A percentile compares a stretch with the other conserved stretches of the same genome.
Conservation (phyloP, 116 monocot genomes). For the Dioscorea cayenensis region DNA sequence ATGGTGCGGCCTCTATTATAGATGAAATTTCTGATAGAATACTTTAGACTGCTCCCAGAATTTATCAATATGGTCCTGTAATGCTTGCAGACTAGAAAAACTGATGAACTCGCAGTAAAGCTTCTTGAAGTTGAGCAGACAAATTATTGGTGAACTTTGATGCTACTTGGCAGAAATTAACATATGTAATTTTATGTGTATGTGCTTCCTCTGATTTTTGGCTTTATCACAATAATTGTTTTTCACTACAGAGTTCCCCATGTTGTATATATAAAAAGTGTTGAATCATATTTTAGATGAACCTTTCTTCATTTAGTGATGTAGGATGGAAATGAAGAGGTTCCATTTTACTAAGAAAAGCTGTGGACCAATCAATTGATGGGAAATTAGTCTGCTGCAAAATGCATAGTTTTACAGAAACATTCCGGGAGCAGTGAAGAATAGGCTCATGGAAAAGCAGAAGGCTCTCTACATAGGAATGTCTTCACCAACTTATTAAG, state of each 20-base stretch:
- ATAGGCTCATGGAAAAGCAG: not conserved
- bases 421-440: not conserved
- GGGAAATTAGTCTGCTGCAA: constrained; percentile 21
- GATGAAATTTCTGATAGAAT: constrained; percentile 8
- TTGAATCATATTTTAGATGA: constrained; percentile 18
- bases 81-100: not conserved
- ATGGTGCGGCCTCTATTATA: not conserved
- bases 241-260: no score
- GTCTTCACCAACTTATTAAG: constrained; percentile 10
- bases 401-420: not conserved
- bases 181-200: not conserved
- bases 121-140: no score
- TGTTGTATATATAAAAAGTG: no score
- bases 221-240: not conserved
- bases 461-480: not conserved
- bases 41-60: constrained; percentile 2
- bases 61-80: not conserved
- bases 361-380: constrained; percentile 23
- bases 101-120: no score
- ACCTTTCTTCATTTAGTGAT: constrained; percentile 16
- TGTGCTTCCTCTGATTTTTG: not conserved
- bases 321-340: constrained; percentile 29
- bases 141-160: not conserved
- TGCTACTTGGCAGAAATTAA: constrained; percentile 3
- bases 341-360: constrained; percentile 22